Conservation (phyloP, 1,284 basidiomycete genomes). For the Tilletia indica region DNA sequence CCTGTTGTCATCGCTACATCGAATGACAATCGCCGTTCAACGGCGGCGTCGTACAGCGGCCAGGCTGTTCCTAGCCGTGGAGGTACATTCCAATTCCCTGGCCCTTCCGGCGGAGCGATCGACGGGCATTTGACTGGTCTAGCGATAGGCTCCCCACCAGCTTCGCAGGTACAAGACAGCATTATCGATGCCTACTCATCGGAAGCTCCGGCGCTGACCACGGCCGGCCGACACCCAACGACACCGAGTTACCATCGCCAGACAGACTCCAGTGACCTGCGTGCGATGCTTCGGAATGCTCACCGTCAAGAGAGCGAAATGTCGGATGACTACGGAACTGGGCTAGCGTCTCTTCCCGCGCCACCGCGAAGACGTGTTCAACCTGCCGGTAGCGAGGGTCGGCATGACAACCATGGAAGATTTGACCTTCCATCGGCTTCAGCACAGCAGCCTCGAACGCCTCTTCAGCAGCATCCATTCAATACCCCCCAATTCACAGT, state of each 20-base stretch:
- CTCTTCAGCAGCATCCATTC: not conserved
- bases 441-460: not conserved
- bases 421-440: not conserved
- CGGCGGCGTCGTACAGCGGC: no score
- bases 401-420: not conserved
- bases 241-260: constrained; percentile 1
- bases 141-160: not conserved
- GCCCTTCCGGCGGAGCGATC: not conserved
- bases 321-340: not conserved
- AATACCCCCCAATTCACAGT: not conserved
- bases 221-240: not conserved
- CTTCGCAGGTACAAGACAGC: not conserved
- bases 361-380: constrained; percentile 3
- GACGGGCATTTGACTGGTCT: not conserved
- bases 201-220: not conserved
- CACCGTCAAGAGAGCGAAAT: not conserved
- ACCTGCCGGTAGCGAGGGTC: not conserved
- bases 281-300: constrained; percentile 6
- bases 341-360: not conserved
- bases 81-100: not conserved
- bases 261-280: constrained; percentile 9
- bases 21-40: not conserved
- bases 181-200: not conserved
- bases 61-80: not conserved
- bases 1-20: constrained; percentile 14